These are phyloP conservation scores for Pseudomonodictys pantanalensis DNA, from an alignment of 495 filamentous ascomycete species.

Conservation along the genomic window DNA sequence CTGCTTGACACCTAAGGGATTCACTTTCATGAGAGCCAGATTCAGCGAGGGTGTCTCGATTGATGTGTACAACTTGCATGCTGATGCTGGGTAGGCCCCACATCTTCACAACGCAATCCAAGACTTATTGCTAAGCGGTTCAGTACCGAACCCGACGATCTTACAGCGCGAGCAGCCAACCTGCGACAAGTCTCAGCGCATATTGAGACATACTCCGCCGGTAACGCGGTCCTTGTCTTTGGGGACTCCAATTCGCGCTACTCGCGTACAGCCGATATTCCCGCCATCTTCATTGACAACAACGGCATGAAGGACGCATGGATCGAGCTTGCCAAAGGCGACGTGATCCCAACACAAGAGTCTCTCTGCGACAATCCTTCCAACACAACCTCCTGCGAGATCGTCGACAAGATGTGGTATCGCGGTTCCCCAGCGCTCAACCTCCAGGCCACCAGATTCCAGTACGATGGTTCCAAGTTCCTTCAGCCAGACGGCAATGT, in stretches of 20 bases:
- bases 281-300: slow-evolving; percentile 34
- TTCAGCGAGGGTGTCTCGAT: slow-evolving; percentile 50
- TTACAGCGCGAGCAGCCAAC: slow-evolving; percentile 52
- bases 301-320: slow-evolving; percentile 52
- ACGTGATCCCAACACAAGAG: slow-evolving; percentile 44
- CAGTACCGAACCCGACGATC: slow-evolving; percentile 46
- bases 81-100: slow-evolving; percentile 52
- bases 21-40: slow-evolving; percentile 56
- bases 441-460: slow-evolving; percentile 46
- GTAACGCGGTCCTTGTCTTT: slow-evolving; percentile 58
- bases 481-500: slow-evolving; percentile 51
- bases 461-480: slow-evolving; percentile 52
- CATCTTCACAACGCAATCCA: not conserved
- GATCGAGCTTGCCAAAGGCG: slow-evolving; percentile 49
- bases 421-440: slow-evolving; percentile 48
- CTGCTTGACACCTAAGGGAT: slow-evolving; percentile 65
- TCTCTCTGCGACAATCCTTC: slow-evolving; percentile 51
- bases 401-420: slow-evolving; percentile 63
- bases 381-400: slow-evolving; percentile 52
- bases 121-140: not conserved
- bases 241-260: slow-evolving; percentile 62
- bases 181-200: slow-evolving; percentile 55
- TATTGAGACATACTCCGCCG: slow-evolving; percentile 50
- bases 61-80: slow-evolving; percentile 61
- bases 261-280: slow-evolving; percentile 52